phyloP scores from a whole-genome alignment of 2,329 filamentous ascomycete genomes.

The Beauveria scarabaeidicola region DNA sequence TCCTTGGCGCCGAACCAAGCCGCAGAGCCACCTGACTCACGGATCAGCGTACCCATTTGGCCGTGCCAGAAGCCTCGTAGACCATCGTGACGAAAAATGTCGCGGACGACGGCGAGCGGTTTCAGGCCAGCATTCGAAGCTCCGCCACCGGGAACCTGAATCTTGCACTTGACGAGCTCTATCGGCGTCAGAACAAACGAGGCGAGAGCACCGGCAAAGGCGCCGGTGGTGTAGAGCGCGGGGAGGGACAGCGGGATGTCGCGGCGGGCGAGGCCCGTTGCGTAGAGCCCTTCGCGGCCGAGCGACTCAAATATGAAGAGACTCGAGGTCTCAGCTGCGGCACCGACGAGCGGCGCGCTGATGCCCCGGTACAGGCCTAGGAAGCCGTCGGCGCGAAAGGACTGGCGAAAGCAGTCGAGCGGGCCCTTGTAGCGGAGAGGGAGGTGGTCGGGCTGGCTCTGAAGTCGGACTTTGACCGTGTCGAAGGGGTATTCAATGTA shows the following conservation, averaged over 20 bases:
- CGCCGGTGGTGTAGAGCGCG: slow-evolving; percentile 71
- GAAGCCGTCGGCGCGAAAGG: slow-evolving; percentile 70
- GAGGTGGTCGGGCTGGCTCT: slow-evolving; percentile 83
- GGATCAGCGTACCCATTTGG: slow-evolving; percentile 84
- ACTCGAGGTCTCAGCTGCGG: slow-evolving; percentile 84
- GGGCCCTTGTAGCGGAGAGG: slow-evolving; percentile 79
- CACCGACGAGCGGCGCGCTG: slow-evolving; percentile 80
- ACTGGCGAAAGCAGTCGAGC: slow-evolving; percentile 87
- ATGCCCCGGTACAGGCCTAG: slow-evolving; percentile 84
- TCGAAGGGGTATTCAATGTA: slow-evolving; percentile 98
- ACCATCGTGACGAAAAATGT: slow-evolving; percentile 77
- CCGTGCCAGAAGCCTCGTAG: slow-evolving; percentile 88
- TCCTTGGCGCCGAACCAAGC: slow-evolving; percentile 95
- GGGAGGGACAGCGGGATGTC: slow-evolving; percentile 61
- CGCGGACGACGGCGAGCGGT: slow-evolving; percentile 62
- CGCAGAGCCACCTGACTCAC: slow-evolving; percentile 85
- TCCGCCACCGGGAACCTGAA: slow-evolving; percentile 63
- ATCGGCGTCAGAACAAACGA: slow-evolving; percentile 89
- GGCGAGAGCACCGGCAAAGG: slow-evolving; percentile 79
- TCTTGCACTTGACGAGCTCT: slow-evolving; percentile 96
- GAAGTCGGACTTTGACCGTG: slow-evolving; percentile 92
- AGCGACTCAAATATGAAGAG: slow-evolving; percentile 86
- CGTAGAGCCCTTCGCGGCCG: slow-evolving; percentile 57
- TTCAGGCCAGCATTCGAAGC: slow-evolving; percentile 41
- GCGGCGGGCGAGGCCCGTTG: slow-evolving; percentile 37